phyloP scores from a whole-genome alignment of 2,329 filamentous ascomycete species.

The Calonectria fujianensis region DNA sequence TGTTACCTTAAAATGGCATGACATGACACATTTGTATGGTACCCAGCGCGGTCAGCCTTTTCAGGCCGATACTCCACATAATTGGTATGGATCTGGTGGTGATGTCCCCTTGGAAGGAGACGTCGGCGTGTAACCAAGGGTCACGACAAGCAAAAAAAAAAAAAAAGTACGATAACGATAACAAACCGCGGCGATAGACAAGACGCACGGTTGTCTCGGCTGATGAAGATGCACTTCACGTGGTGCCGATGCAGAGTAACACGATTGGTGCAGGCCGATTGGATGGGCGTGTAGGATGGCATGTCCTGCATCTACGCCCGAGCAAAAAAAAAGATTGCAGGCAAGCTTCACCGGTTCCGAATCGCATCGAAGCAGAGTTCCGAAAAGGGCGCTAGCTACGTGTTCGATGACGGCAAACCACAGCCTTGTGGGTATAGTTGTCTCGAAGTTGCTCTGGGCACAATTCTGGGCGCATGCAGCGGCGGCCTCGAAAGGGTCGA shows the following conservation, averaged over 20 bases:
- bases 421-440: slow-evolving; percentile 25
- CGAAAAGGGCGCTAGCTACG: slow-evolving; percentile 15
- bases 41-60: background rate
- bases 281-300: background rate
- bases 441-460: background rate
- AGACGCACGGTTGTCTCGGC: slow-evolving; percentile 4
- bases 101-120: background rate
- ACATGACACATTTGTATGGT: background rate
- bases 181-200: background rate
- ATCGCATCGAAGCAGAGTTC: slow-evolving; percentile 12
- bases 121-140: slow-evolving; percentile 18
- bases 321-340: background rate
- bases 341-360: slow-evolving; percentile 11
- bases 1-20: slow-evolving; percentile 1
- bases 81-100: background rate
- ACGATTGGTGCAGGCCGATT: slow-evolving; percentile 21
- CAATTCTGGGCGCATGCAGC: slow-evolving; percentile 3
- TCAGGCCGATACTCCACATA: background rate
- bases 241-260: slow-evolving; percentile 5
- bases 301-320: slow-evolving; percentile 11
- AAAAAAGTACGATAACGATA: background rate
- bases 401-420: slow-evolving; percentile 4
- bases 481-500: background rate
- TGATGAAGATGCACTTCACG: background rate
- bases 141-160: background rate